Conservation (phyloP, 148 eudicot species). For the Polygonum maritimum region DNA sequence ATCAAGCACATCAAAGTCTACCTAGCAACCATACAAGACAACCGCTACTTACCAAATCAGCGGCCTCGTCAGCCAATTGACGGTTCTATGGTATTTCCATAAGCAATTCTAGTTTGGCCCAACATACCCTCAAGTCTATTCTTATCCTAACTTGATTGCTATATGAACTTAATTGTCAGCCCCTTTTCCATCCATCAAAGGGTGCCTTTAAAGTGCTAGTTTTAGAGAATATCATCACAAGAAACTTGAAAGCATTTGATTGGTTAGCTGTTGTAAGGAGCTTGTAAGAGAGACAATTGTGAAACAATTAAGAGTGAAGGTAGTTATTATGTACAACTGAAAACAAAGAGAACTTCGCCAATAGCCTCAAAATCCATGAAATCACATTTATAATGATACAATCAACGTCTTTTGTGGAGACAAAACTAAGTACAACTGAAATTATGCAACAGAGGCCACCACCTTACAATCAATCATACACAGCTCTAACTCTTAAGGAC, state of each 20-base stretch:
- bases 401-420: background rate
- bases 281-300: too few relatives aligned
- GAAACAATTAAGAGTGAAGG: too few relatives aligned
- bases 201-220: background rate
- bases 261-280: too few relatives aligned
- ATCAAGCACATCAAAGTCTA: background rate
- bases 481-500: background rate
- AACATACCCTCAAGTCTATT: background rate
- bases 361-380: too few relatives aligned
- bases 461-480: background rate
- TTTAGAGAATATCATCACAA: background rate
- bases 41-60: too few relatives aligned
- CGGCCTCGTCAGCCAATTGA: too few relatives aligned
- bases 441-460: too few relatives aligned
- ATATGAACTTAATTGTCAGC: background rate
- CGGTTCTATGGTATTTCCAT: background rate
- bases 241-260: too few relatives aligned
- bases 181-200: background rate
- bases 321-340: too few relatives aligned
- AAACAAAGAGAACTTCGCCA: too few relatives aligned
- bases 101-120: constrained; percentile 1
- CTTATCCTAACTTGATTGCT: background rate
- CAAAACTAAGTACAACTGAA: background rate
- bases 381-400: too few relatives aligned
- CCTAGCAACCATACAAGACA: background rate